These are phyloP conservation scores for Agrocybe praecox DNA, from an alignment of 768 basidiomycete genomes.

Conservation along the genomic window DNA sequence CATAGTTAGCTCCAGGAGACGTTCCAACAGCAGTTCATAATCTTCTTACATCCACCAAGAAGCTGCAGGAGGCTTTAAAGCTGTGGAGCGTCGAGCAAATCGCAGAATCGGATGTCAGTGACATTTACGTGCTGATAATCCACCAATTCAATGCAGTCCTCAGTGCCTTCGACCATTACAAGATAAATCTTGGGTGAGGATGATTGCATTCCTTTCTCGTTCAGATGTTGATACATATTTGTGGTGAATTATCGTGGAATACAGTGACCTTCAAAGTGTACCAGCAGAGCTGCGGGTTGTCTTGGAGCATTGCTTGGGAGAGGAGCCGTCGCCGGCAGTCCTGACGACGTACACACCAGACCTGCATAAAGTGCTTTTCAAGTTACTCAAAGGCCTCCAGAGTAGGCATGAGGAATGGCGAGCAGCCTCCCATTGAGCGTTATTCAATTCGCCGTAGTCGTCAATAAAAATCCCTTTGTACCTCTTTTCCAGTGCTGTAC, in stretches of 20 bases:
- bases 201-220: not conserved
- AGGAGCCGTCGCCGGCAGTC: constrained; percentile 76
- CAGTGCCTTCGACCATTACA: constrained; percentile 69
- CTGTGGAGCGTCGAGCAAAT: constrained; percentile 68
- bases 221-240: too few relatives aligned
- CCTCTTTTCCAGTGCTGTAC: too few relatives aligned
- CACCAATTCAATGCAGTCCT: constrained; percentile 86
- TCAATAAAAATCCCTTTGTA: too few relatives aligned
- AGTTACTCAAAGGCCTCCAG: constrained; percentile 82
- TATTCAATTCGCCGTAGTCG: too few relatives aligned
- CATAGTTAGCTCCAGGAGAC: constrained; percentile 37
- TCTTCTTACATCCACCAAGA: constrained; percentile 82
- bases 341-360: constrained; percentile 80
- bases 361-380: constrained; percentile 80
- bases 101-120: constrained; percentile 75
- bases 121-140: constrained; percentile 88
- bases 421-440: constrained; percentile 11
- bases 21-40: constrained; percentile 63
- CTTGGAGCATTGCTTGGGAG: constrained; percentile 66
- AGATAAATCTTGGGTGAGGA: constrained; percentile 78
- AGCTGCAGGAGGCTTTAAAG: constrained; percentile 71
- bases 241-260: not conserved
- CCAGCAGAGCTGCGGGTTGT: constrained; percentile 65
- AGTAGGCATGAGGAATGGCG: constrained; percentile 63
- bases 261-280: constrained; percentile 64